phyloP scores from a whole-genome alignment of 164 flowering plant genomes.

The Pachysandra terminalis region DNA sequence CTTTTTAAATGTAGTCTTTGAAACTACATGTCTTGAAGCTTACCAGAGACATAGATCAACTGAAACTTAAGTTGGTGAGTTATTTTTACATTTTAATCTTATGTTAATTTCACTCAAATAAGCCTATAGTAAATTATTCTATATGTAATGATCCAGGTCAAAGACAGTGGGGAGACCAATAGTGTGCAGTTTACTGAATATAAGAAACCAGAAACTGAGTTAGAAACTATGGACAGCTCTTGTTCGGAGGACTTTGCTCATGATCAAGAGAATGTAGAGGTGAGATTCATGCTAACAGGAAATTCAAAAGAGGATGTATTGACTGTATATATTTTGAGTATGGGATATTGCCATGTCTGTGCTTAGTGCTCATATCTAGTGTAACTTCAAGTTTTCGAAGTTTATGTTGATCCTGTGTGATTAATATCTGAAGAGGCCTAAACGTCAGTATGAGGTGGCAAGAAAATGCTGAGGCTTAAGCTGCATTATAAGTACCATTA shows the following conservation, averaged over 20 bases:
- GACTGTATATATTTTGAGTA: too few species aligned
- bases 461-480: too few species aligned
- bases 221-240: slow-evolving; percentile 8
- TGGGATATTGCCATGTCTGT: neutral
- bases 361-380: neutral
- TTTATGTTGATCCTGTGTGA: neutral
- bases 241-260: slow-evolving; percentile 4
- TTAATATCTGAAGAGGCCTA: neutral
- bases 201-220: slow-evolving; percentile 13
- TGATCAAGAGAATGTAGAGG: slow-evolving; percentile 24
- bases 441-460: neutral
- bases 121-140: slow-evolving; percentile 1
- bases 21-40: slow-evolving; percentile 89
- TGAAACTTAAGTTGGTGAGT: slow-evolving; percentile 68
- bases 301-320: too few species aligned
- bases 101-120: neutral
- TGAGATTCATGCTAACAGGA: slow-evolving; percentile 9
- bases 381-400: neutral
- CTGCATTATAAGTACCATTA: too few species aligned
- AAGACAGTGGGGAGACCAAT: slow-evolving; percentile 19
- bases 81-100: neutral
- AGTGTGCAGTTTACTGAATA: slow-evolving; percentile 13
- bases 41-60: slow-evolving; percentile 39
- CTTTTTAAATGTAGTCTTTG: slow-evolving; percentile 69
- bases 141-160: slow-evolving; percentile 20